Percentiles rank a stretch among this genome's conserved stretches.
These are phyloP conservation scores for Boletus speciosus DNA, from an alignment of 768 basidiomycete species.

Conservation along the genomic window DNA sequence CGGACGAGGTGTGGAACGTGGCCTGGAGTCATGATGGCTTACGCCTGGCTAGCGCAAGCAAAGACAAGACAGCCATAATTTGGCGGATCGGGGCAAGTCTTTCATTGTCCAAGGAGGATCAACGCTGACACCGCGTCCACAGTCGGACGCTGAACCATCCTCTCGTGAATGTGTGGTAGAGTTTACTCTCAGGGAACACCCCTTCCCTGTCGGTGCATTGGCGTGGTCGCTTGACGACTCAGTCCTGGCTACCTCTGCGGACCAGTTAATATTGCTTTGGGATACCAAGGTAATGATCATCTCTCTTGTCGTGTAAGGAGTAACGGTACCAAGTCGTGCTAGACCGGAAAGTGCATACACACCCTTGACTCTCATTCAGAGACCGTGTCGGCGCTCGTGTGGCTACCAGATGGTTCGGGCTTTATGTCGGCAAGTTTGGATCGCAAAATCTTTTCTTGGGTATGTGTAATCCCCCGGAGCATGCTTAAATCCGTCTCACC, in stretches of 20 bases:
- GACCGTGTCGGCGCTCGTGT: conserved; percentile 80
- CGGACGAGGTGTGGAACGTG: conserved; percentile 93
- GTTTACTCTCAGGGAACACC: conserved; percentile 69
- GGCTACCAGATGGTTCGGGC: conserved; percentile 85
- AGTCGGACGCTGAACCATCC: conserved; percentile 48
- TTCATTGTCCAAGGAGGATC: conserved; percentile 4
- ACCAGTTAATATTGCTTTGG: conserved; percentile 84
- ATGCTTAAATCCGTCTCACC: conserved; percentile 7
- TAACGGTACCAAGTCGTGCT: conserved; percentile 12
- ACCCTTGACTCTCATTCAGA: conserved; percentile 72
- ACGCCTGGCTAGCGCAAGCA: conserved; percentile 83
- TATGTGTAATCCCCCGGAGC: conserved; percentile 33
- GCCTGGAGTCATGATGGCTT: conserved; percentile 92
- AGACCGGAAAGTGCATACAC: conserved; percentile 75
- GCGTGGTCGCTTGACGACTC: conserved; percentile 93
- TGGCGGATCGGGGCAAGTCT: conserved; percentile 78
- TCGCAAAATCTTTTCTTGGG: conserved; percentile 81
- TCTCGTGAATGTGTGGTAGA: conserved; percentile 59
- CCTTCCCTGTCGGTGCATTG: conserved; percentile 72
- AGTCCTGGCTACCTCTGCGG: conserved; percentile 78
- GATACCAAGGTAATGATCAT: conserved; percentile 66
- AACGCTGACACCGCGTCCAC: conserved; percentile 7
- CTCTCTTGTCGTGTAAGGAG: not conserved
- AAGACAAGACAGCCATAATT: conserved; percentile 83
- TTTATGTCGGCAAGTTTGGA: conserved; percentile 91